These are phyloP conservation scores for Gyromitra esculenta DNA, from an alignment of 2,329 filamentous ascomycete genomes.

Conservation along the genomic window DNA sequence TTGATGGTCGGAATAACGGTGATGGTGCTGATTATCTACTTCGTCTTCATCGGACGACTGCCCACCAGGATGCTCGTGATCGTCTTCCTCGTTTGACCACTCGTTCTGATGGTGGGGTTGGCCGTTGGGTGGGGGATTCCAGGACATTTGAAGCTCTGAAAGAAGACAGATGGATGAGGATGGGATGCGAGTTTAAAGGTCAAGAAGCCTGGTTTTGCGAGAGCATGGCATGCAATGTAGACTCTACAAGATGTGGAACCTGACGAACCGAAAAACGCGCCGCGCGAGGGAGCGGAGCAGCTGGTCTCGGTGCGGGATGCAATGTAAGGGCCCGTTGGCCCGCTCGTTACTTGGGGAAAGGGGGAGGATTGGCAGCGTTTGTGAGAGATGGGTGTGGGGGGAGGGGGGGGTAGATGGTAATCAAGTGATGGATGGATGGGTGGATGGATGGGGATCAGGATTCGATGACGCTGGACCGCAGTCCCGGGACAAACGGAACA, in stretches of 20 bases:
- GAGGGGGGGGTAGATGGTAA: constrained; percentile 22
- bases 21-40: constrained; percentile 23
- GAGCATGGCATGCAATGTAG: constrained; percentile 51
- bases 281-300: constrained; percentile 47
- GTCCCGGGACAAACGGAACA: constrained; percentile 41
- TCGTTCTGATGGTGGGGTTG: constrained; percentile 50
- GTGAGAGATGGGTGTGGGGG: constrained; percentile 26
- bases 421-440: constrained; percentile 41
- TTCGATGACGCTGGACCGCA: constrained; percentile 44
- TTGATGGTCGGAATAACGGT: constrained; percentile 42
- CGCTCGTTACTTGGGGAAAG: constrained; percentile 28
- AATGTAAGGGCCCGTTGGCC: constrained; percentile 51
- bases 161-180: constrained; percentile 29
- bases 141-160: constrained; percentile 53
- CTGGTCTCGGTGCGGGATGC: constrained; percentile 50
- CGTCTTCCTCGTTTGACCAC: constrained; percentile 50
- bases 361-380: constrained; percentile 31
- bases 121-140: constrained; percentile 51
- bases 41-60: constrained; percentile 49
- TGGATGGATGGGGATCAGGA: too few relatives aligned
- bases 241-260: constrained; percentile 49
- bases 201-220: constrained; percentile 47
- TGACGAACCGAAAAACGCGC: constrained; percentile 46
- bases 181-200: constrained; percentile 49
- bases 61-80: constrained; percentile 50